phyloP scores from a whole-genome alignment of 352 stramenopile species.

The Phytophthora aleatoria region DNA sequence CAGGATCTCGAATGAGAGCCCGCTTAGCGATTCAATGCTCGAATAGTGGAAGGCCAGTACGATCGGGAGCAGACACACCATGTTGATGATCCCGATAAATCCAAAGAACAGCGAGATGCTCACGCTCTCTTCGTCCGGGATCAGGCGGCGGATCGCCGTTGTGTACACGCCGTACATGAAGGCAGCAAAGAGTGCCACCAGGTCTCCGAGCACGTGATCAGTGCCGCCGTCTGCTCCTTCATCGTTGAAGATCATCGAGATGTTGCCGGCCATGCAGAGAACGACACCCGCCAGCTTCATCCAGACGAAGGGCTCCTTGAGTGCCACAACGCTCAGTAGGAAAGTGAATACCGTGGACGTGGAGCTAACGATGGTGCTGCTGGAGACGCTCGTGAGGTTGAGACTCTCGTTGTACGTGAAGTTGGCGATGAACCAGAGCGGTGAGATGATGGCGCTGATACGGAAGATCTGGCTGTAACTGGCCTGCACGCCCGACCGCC shows the following conservation, averaged over 20 bases:
- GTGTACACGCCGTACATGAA: constrained; percentile 96
- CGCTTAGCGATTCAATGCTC: constrained; percentile 61
- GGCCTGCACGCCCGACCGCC: constrained; percentile 34
- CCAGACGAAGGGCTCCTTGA: constrained; percentile 83
- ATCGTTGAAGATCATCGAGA: constrained; percentile 87
- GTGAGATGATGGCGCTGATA: constrained; percentile 81
- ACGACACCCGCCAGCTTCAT: constrained; percentile 86
- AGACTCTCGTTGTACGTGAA: constrained; percentile 94
- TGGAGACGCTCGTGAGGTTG: constrained; percentile 93
- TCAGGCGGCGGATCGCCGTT: constrained; percentile 77
- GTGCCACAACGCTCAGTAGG: constrained; percentile 78
- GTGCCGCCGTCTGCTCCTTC: constrained; percentile 24
- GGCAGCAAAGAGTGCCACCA: constrained; percentile 76
- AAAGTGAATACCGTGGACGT: constrained; percentile 96
- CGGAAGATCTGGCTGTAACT: constrained; percentile 49
- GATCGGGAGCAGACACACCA: constrained; percentile 75
- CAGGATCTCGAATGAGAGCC: constrained; percentile 72
- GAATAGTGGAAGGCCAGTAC: constrained; percentile 67
- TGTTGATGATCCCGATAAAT: constrained; percentile 93
- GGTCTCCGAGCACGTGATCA: constrained; percentile 59
- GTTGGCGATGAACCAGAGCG: constrained; percentile 95
- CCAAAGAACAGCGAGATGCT: constrained; percentile 95
- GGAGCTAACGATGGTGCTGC: constrained; percentile 93
- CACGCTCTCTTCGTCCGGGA: constrained; percentile 86
- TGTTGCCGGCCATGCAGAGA: constrained; percentile 88